phyloP scores from a whole-genome alignment of 345 rosid genomes.

The Trapa bicornis region DNA sequence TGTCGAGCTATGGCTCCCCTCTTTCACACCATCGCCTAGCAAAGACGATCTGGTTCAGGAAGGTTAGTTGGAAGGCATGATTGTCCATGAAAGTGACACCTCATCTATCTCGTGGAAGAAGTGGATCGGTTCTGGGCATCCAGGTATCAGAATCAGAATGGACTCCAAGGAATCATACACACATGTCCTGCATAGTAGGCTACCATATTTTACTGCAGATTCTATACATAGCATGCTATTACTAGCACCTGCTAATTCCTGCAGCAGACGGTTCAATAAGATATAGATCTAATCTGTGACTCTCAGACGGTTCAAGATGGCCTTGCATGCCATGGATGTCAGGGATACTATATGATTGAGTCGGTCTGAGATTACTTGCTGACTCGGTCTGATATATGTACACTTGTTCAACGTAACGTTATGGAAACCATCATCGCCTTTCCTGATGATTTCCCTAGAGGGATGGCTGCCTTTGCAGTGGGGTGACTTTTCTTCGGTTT shows the following conservation, averaged over 20 bases:
- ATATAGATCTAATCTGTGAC: not conserved
- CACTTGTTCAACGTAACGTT: not conserved
- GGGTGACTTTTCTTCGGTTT: too few species aligned
- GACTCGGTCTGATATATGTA: not conserved
- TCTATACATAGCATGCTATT: not conserved
- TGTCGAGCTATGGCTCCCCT: conserved; percentile 78
- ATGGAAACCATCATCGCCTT: not conserved
- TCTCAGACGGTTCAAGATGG: not conserved
- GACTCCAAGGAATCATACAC: not conserved
- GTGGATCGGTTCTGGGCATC: not conserved
- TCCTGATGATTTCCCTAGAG: too few species aligned
- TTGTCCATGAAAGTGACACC: not conserved
- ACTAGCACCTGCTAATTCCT: not conserved
- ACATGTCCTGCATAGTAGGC: not conserved
- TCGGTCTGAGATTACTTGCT: too few species aligned
- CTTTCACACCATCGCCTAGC: conserved; percentile 19
- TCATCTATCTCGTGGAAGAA: not conserved
- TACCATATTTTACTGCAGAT: not conserved
- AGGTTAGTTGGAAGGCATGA: not conserved
- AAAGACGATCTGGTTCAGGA: not conserved
- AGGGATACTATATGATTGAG: not conserved
- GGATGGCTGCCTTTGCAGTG: too few species aligned
- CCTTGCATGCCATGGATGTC: not conserved
- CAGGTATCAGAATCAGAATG: not conserved
- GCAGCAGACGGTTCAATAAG: not conserved